Base-by-base conservation (phyloP, 2,329 filamentous ascomycete genomes). In the Sporothrix pseudoabietina region DNA sequence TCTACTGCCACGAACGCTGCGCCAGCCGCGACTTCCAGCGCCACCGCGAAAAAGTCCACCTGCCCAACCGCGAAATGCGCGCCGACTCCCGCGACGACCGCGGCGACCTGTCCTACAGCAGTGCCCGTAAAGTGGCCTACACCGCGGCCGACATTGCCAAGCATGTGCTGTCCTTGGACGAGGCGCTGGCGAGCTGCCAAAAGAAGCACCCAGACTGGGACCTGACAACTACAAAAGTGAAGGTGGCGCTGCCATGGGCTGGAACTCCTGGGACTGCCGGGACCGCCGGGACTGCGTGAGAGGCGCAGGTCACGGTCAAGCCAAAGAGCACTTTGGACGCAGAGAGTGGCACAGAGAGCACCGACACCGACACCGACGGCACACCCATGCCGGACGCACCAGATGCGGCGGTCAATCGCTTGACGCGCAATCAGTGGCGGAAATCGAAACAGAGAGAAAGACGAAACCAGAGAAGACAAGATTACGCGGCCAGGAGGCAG, bases 1-100 rank as follows among this genome's bases (percentile, higher is more conserved):
- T 79, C 10, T 82, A 79, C 78, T 82, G 81, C 77, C 79, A 76
- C 44, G 71, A 76, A 7, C 74, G 75, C n/a, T 82, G 81, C 69
- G 79, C 80, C 19, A 76, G 75, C 47, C 73, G 75, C 30, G 78
- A 81, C 61, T 81, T 81, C 68, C 77, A 78, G 68, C 74, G 75
- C 1, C 81, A 82, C 72, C 79, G 80, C 71, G 79, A 81, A 71
- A 75, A 73, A 1, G 77, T 79, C 5, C 80, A 82, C 72, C 74
- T 81, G 44, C 78, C 77, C 0, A 75, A 75, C 65, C 78, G 80
- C 14, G 49, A 39, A 30, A 54, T 75, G 71, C 75, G 74, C 9
- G 72, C 52, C 47, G 74, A 77, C 71, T 12, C 49, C 22, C 75
- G 68, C 72, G 73, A 76, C 72, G 76, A 77, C 72, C 68, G 35